Evolutionary conservation across 805 yeast genomes (phyloP).

Genomic region (Saccharomycopsis javanensis): DNA sequence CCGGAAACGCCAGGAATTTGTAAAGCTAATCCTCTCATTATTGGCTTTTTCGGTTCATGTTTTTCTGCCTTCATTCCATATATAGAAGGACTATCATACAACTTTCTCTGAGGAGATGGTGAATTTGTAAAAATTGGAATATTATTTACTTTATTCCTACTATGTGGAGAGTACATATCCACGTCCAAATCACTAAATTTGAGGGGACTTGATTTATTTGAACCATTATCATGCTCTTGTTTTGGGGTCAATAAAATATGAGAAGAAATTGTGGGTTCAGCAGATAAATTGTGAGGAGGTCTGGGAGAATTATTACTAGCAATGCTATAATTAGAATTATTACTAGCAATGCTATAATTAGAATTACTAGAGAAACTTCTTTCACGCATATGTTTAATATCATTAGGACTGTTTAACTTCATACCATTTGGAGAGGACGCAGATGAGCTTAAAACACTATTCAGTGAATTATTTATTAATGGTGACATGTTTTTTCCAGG

Average conservation of each 20-base stretch:
- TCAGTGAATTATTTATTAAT: not conserved
- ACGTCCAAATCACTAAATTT: not conserved
- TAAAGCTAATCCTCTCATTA: not conserved
- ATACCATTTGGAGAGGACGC: not conserved
- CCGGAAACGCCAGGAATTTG: not conserved
- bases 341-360: not conserved
- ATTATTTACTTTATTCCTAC: not conserved
- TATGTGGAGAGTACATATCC: not conserved
- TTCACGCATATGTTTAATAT: not conserved
- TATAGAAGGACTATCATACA: constrained; percentile 2
- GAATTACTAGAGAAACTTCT: constrained; percentile 1
- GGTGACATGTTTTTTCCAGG: not conserved
- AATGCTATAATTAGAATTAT: not conserved
- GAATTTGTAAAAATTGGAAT: not conserved
- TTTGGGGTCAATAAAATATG: not conserved
- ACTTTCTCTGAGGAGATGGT: not conserved
- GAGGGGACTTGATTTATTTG: not conserved
- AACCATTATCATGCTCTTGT: not conserved
- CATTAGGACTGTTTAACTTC: not conserved
- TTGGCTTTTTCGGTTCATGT: not conserved
- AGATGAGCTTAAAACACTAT: not conserved
- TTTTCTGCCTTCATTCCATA: not conserved
- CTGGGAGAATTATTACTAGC: not conserved
- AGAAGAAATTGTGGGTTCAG: not conserved
- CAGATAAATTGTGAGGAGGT: not conserved